Evolutionary conservation across 805 yeast genomes (phyloP).

Genomic region (Spathaspora passalidarum): DNA sequence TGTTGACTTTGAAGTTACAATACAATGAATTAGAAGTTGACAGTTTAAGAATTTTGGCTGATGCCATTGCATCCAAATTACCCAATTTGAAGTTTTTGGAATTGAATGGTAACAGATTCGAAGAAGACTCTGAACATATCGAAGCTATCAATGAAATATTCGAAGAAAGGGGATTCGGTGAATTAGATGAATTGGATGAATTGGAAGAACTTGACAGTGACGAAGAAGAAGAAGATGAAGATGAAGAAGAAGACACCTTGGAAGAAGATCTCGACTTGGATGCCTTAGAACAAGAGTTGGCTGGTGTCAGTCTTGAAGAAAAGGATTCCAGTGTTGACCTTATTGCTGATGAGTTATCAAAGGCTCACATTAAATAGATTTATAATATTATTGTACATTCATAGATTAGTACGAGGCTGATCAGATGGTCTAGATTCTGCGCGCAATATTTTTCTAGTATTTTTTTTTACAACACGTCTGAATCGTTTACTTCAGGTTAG

Average conservation of each 20-base stretch:
- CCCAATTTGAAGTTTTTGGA: slow-evolving; percentile 67
- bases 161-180: slow-evolving; percentile 72
- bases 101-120: slow-evolving; percentile 89
- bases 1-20: slow-evolving; percentile 70
- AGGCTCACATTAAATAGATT: slow-evolving; percentile 41
- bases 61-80: slow-evolving; percentile 51
- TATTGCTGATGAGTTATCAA: slow-evolving; percentile 57
- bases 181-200: slow-evolving; percentile 90
- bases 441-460: neutral
- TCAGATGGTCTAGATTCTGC: too few species aligned
- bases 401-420: too few species aligned
- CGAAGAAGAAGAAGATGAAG: slow-evolving; percentile 63
- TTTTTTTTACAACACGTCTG: neutral
- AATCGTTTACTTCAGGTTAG: neutral
- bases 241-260: slow-evolving; percentile 43
- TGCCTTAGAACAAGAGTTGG: slow-evolving; percentile 53
- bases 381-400: neutral
- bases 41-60: slow-evolving; percentile 57
- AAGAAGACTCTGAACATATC: slow-evolving; percentile 77
- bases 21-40: slow-evolving; percentile 79
- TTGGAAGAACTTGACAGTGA: slow-evolving; percentile 79
- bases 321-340: slow-evolving; percentile 50
- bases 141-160: slow-evolving; percentile 61
- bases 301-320: slow-evolving; percentile 41
- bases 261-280: slow-evolving; percentile 55